These are phyloP conservation scores for Fusarium longipes DNA, from an alignment of 2,329 filamentous ascomycete genomes.

Conservation along the genomic window DNA sequence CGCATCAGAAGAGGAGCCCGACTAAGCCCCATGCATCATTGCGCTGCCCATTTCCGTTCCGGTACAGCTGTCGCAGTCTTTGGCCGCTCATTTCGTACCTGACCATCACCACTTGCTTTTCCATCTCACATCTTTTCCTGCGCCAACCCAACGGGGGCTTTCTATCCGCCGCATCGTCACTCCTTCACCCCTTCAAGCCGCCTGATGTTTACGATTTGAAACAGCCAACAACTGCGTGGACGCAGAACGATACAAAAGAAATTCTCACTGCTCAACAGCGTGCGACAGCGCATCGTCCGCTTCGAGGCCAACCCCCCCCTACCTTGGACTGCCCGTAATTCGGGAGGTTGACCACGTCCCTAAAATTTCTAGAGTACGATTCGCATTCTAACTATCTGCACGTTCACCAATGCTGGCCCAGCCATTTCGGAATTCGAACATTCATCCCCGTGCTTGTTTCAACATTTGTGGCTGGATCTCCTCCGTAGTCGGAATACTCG, in stretches of 20 bases:
- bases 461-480: conserved; percentile 45
- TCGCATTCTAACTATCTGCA: conserved; percentile 39
- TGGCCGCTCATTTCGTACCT: conserved; percentile 33
- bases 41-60: conserved; percentile 22
- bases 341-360: conserved; percentile 50
- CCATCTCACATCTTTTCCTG: conserved; percentile 36
- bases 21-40: conserved; percentile 36
- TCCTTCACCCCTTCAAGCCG: conserved; percentile 32
- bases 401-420: conserved; percentile 56
- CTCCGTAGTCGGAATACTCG: conserved; percentile 29
- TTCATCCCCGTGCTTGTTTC: conserved; percentile 47
- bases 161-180: conserved; percentile 38
- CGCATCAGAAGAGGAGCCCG: conserved; percentile 25
- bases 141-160: conserved; percentile 34
- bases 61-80: conserved; percentile 36
- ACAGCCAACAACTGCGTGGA: conserved; percentile 25
- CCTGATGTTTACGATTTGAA: conserved; percentile 13
- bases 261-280: conserved; percentile 30
- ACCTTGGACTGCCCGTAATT: conserved; percentile 43
- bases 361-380: conserved; percentile 46
- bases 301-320: conserved; percentile 42
- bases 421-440: conserved; percentile 57
- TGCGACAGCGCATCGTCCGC: conserved; percentile 39
- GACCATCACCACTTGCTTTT: conserved; percentile 36
- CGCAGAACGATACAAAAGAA: conserved; percentile 33